Base-by-base conservation (phyloP, 768 basidiomycete species). In the Termitomyces sp. region DNA sequence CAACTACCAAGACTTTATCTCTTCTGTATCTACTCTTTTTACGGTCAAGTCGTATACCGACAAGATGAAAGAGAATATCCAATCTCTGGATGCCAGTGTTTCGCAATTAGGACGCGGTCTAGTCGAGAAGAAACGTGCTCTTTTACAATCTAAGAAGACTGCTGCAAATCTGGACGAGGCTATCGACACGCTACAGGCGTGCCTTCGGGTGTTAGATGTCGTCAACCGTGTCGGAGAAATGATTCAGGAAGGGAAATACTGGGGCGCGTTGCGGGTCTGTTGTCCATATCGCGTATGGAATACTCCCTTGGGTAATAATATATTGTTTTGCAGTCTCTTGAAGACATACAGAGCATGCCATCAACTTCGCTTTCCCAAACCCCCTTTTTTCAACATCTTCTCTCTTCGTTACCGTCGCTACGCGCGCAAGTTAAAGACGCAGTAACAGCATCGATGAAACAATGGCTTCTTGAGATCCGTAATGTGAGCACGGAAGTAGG, bases 1-100 rank as follows among this genome's bases (percentile, higher is more conserved):
- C 63, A 98, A 98, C 70, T 98, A 98, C 66, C 93, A 95, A 72
- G 96, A 98, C 72, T 99, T 99, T 64, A 94, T 98, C 35, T 87
- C 89, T 30, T 97, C 95, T 19, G 94, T 98, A 15, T 93, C 94
- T n/a, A 98, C 94, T 3, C 78, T 99, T 60, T 89, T 98, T 71
- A 88, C 89, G 47, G 93, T 99, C 68, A 89, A 98, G 70, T 93
- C 94, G 19, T 98, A 97, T 66, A 98, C 97, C 38, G 91, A 89
- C 63, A 93, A 88, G 71, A 85, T 99, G 65, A 87, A 91, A 65
- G 87, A 96, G 65, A 91, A 87, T 66, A 97, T 98, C 60, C 82
- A 84, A n/a, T 82, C 89, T 48, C 76, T 98, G 48, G 96, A 99
- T 71, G 76, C 82, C 28, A 91, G 86, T 62, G 93, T 98, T 50